These are phyloP conservation scores for Aspergillus floridensis DNA, from an alignment of 2,329 filamentous ascomycete genomes.

Conservation along the genomic window DNA sequence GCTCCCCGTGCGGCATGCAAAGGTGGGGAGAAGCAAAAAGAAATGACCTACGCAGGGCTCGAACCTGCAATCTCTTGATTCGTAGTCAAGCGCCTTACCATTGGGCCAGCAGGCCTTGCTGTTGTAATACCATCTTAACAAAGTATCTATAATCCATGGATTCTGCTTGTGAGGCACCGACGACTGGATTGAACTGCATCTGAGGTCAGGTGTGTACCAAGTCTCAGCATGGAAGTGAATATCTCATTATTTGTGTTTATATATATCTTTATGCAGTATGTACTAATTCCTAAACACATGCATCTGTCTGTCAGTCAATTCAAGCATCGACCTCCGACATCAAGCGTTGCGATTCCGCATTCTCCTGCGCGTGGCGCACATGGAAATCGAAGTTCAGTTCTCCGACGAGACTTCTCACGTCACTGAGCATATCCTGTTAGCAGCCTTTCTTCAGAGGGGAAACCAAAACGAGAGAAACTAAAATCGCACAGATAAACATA, in stretches of 20 bases:
- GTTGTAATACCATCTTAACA: too few relatives aligned
- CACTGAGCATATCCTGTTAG: constrained; percentile 6
- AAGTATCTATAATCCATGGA: too few relatives aligned
- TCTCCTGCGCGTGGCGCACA: constrained; percentile 4
- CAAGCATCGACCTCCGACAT: constrained; percentile 2
- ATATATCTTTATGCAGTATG: background rate
- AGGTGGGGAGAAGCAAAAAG: background rate
- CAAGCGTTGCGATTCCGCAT: constrained; percentile 12
- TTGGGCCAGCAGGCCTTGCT: constrained; percentile 21
- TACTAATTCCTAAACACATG: background rate
- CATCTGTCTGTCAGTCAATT: background rate
- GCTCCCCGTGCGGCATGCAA: too few relatives aligned
- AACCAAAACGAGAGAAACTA: too few relatives aligned
- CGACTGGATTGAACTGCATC: too few relatives aligned
- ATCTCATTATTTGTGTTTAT: too few relatives aligned
- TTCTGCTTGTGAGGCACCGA: too few relatives aligned
- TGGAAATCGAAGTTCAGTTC: constrained; percentile 34
- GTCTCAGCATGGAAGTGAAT: too few relatives aligned
- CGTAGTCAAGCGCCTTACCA: constrained; percentile 26
- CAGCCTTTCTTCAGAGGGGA: too few relatives aligned
- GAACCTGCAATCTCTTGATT: constrained; percentile 52
- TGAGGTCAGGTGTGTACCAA: too few relatives aligned
- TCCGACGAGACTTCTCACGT: constrained; percentile 31
- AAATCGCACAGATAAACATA: constrained; percentile 13
- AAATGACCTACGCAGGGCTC: constrained; percentile 39